These are phyloP conservation scores for Perkinsus marinus DNA, from an alignment of 169 alveolate species.

Conservation along the genomic window DNA sequence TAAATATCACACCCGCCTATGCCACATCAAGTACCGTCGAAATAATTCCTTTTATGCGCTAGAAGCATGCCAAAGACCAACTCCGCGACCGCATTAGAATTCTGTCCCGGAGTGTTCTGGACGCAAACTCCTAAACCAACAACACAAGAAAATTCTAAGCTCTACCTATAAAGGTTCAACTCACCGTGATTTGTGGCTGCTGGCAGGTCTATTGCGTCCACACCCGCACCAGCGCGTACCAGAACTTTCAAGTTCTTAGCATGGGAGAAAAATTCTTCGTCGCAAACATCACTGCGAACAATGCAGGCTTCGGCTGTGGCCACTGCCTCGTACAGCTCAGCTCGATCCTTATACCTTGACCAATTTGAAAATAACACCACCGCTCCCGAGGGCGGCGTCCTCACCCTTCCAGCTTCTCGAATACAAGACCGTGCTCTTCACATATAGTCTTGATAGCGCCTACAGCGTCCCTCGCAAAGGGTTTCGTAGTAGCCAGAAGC, in stretches of 20 bases:
- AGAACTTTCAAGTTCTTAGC: conserved; percentile 6
- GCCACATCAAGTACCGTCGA: no score
- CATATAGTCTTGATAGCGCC: conserved; percentile 5
- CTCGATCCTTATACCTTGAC: not conserved
- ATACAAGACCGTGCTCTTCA: conserved; percentile 2
- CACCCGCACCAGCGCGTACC: conserved; percentile 61
- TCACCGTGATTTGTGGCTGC: conserved; percentile 38
- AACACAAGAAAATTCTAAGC: no score
- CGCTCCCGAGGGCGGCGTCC: no score
- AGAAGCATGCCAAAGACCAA: conserved; percentile 36
- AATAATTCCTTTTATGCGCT: not conserved
- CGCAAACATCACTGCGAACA: not conserved
- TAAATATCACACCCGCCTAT: no score
- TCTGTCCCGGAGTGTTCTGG: conserved; percentile 62
- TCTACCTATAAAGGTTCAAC: no score
- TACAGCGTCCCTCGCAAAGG: conserved; percentile 18
- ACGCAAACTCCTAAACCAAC: no score
- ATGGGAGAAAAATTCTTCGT: not conserved
- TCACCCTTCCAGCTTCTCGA: not conserved
- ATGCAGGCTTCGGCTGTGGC: not conserved
- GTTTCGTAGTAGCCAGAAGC: conserved; percentile 23
- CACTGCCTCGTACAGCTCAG: not conserved
- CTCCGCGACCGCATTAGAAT: conserved; percentile 69
- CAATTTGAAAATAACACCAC: no score
- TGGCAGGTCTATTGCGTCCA: conserved; percentile 43